Base-by-base conservation (phyloP, 495 filamentous ascomycete species). In the Podospora australis region DNA sequence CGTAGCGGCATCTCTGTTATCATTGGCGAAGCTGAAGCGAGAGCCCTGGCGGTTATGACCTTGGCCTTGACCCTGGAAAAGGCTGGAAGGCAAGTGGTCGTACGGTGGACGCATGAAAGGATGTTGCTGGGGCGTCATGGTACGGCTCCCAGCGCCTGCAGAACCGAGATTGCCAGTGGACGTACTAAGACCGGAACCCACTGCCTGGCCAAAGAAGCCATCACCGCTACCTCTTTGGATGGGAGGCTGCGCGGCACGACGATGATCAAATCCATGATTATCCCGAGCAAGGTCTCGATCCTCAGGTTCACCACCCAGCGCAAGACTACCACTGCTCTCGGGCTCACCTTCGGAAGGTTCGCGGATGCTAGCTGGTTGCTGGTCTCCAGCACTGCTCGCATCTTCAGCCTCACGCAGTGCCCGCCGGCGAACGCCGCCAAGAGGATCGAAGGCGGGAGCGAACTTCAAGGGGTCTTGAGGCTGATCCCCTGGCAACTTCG, bases 291-390 rank as follows among this genome's bases (percentile, higher is more conserved):
- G 70, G 10, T 79, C 78, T 49, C 77, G 75, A 54, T 88, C 88
- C 56, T 96, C 90, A 0, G 90, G 90, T 56, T 95, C 90, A 7
- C 90, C 90, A 44, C 90, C 90, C 14, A 96, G 74, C 45, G 91
- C 88, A 26, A 94, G 73, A 59, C 90, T 96, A 9, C 72, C 72
- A 39, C 89, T 87, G 60, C 84, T 87, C 58, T 88, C 88, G 2
- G 81, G 79, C 38, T 79, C 75, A 30, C 62, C 67, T 38, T 74
- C 72, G 0, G 71, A 72, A 5, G 66, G 62, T 25, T 66, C 70
- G 8, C 58, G 54, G 14, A 58, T 58, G 10, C 68, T 69, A 6
- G 57, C 52, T 11, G 50, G 66, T 64, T 63, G 82, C 44, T 67
- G 69, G 28, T 83, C 78, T 10, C 68, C 63, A 52, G 84, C 74